A percentile compares a stretch with the other conserved stretches of the same genome.
Conservation (phyloP, 371 early-diverging fungal species). For the Syncephalastrum monosporum region DNA sequence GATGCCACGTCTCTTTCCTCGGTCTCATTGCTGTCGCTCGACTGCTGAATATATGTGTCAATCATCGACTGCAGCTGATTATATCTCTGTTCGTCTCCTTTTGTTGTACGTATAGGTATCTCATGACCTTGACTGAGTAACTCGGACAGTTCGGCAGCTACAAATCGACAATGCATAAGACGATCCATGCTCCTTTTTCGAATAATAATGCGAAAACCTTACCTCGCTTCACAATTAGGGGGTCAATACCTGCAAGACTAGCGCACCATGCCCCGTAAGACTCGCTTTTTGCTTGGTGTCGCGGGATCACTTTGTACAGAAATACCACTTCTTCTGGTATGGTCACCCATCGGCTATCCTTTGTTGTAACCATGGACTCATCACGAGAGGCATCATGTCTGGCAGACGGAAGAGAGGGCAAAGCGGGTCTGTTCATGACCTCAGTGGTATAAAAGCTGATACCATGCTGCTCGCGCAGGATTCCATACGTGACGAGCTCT, state of each 20-base stretch:
- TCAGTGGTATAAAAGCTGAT: constrained; percentile 30
- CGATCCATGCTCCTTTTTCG: no score
- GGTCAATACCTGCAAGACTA: constrained; percentile 52
- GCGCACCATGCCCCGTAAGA: constrained; percentile 66
- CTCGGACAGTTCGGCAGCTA: no score
- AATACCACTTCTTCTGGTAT: constrained; percentile 43
- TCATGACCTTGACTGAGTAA: no score
- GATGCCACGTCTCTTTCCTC: no score
- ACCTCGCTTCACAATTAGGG: constrained; percentile 50
- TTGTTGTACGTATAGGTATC: no score
- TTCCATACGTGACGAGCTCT: constrained; percentile 5
- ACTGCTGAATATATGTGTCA: no score
- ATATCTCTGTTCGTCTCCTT: no score
- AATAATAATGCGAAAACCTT: neutral
- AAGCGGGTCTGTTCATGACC: constrained; percentile 14
- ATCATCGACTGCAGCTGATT: no score
- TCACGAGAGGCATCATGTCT: no score
- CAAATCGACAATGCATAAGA: no score
- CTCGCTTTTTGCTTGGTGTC: constrained; percentile 4
- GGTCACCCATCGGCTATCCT: neutral
- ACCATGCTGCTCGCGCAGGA: neutral
- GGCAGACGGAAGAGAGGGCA: neutral
- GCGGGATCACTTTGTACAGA: constrained; percentile 50
- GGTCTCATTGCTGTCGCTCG: no score
- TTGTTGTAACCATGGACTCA: neutral